Base-by-base conservation (phyloP, 2,329 filamentous ascomycete species). In the Ophiostoma australiae region DNA sequence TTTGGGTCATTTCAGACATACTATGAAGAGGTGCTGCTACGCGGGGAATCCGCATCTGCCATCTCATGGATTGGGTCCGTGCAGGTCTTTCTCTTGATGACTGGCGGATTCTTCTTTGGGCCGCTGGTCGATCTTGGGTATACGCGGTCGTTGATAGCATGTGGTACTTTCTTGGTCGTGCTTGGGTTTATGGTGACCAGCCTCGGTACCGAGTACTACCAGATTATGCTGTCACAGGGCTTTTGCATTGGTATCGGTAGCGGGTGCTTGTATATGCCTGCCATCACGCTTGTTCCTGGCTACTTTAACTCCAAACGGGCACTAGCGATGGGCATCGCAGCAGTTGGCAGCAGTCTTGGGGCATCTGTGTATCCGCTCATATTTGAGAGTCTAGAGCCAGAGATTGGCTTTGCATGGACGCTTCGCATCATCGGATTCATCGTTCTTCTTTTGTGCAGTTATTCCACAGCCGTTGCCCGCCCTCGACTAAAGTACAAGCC, bases 241-340 rank as follows among this genome's bases (percentile, higher is more conserved):
- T 73, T 89, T 0, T 87, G 86, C 63, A 81, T 85, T 35, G 87
- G 87, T 0, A 77, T 89, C 0, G 87, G 87, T 1, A 80, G 81
- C 75, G 82, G 87, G 0, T 77, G 87, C 69, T 79, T 88, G 74
- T 86, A 87, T 78, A 81, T 82, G 65, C 83, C 87, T 39, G 83
- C 82, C 23, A 75, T 86, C 44, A 82, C 84, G n/a, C 78, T 88
- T 31, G 79, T 87, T 11, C 81, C 85, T 17, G 88, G 87, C 0
- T 90, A 89, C 70, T 91, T 91, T 74, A 81, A 80, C 10, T 83
- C 78, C n/a, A 84, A 85, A n/a, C 82, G 86, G 4, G 84, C 83
- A 0, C 79, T 90, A 2, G 89, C 89, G 0, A 81, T 91, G 23
- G 87, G 87, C 0, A 81, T 89, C 8, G 82, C 83, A 11, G 86